Base-by-base conservation (phyloP, 257 asterid genomes). In the Echium plantagineum region DNA sequence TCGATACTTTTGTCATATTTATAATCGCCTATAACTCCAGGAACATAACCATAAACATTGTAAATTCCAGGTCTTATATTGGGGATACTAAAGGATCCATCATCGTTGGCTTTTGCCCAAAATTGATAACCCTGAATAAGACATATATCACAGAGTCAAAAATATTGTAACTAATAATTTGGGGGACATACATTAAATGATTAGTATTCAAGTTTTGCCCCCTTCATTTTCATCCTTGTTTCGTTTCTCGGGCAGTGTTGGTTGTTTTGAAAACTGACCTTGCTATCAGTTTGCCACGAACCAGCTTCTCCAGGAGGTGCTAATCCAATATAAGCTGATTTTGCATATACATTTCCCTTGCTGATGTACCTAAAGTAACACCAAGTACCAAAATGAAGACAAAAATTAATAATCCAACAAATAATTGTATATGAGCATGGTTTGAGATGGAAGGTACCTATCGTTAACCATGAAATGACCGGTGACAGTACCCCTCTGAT, bases 281-380 rank as follows among this genome's bases (percentile, higher is more conserved):
- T 85, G 67, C 62, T 78, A 63, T 85, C 95, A 21, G 58, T 71
- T 71, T 85, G 91, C 89, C 91, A 85, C 3, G 89, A 85, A 75
- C 91, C 95, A n/a, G 61, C 55, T 3, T 81, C 83, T 28, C 91
- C 91, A 0, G 83, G 78, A 0, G 63, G 63, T 9, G 85, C 91
- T 30, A 85, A 67, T 26, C 95, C 95, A 15, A 85, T 46, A 55
- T 66, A 77, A 20, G 89, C 89, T 22, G 73, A 72, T 48, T 54
- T 65, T 32, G 95, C 82, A 20, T 55, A 58, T 48, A 77, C 71
- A 54, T 35, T 35, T 9, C 1, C 10, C 0, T 35, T 35, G 1
- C 9, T 35, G 46, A 9, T 35, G 46, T 35, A 35, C 46, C 46
- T 35, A 35, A 1, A 35, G 13, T 35, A 35, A 35, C 9, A 4